Evolutionary conservation across 73 alveolate species (phyloP).

Genomic region (Tetrahymena malaccensis): DNA sequence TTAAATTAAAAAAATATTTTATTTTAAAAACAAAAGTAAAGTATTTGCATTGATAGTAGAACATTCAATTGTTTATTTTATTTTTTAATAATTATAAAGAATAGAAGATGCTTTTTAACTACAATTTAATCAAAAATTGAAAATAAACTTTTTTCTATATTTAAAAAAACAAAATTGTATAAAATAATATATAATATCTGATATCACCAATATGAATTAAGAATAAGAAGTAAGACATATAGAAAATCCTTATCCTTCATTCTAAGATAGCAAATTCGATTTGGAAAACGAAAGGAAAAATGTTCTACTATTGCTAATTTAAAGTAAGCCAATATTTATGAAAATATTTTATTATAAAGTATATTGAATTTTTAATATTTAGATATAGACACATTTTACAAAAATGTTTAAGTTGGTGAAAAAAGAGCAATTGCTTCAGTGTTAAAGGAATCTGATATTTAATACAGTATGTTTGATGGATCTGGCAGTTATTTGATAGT

Average conservation of each 20-base stretch:
- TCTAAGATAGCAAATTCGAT: not conserved
- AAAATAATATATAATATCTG: too few relatives aligned
- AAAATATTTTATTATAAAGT: not conserved
- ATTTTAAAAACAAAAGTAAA: too few relatives aligned
- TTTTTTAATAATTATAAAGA: too few relatives aligned
- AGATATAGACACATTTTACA: not conserved
- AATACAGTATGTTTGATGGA: slow-evolving; percentile 12
- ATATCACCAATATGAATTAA: not conserved
- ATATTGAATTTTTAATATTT: not conserved
- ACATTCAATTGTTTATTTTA: too few relatives aligned
- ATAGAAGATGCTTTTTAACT: too few relatives aligned
- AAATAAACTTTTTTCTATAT: too few relatives aligned
- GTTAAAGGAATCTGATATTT: not conserved
- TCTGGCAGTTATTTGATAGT: slow-evolving; percentile 23
- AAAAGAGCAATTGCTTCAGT: not conserved
- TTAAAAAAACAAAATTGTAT: too few relatives aligned
- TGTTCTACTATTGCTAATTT: not conserved
- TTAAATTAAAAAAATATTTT: too few relatives aligned
- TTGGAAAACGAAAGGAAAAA: not conserved
- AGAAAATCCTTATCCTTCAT: not conserved
- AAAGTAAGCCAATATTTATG: not conserved
- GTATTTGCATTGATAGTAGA: too few relatives aligned
- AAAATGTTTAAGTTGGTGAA: slow-evolving; percentile 4
- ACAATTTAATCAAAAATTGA: too few relatives aligned
- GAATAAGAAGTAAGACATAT: not conserved